Conservation (phyloP, 306 rosid species). For the Astragalus glycyphyllos region DNA sequence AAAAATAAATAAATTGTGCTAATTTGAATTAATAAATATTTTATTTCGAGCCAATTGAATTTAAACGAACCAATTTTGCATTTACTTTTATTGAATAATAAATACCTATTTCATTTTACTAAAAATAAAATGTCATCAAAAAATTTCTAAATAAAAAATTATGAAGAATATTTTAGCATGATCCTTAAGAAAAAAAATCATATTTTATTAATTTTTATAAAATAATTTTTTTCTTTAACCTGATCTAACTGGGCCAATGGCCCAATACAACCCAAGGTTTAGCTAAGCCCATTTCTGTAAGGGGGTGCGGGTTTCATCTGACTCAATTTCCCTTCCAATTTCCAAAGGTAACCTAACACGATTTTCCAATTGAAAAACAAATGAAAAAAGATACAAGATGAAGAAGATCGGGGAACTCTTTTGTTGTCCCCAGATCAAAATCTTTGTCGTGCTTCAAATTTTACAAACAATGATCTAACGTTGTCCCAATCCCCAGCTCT, state of each 20-base stretch:
- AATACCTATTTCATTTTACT: not conserved
- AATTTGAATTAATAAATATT: not conserved
- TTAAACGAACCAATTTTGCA: not conserved
- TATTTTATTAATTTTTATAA: no score
- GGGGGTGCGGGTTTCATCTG: not conserved
- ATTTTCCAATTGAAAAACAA: not conserved
- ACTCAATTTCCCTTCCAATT: not conserved
- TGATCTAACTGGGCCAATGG: not conserved
- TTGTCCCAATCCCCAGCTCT: conserved; percentile 4
- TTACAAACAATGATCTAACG: not conserved
- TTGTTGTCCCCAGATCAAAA: conserved; percentile 10
- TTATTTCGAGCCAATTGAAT: not conserved
- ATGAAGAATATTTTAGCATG: no score
- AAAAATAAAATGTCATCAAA: not conserved
- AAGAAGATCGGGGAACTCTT: conserved; percentile 5
- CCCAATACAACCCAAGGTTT: not conserved
- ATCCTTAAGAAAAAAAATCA: no score
- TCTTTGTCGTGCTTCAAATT: conserved; percentile 16
- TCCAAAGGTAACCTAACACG: not conserved
- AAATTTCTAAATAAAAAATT: no score
- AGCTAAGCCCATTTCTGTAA: not conserved
- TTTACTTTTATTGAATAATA: not conserved
- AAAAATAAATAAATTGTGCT: not conserved
- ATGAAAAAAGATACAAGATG: no score
- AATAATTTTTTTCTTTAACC: no score